These are phyloP conservation scores for Amaranthus palmeri DNA, from an alignment of 148 eudicot species.

Conservation along the genomic window DNA sequence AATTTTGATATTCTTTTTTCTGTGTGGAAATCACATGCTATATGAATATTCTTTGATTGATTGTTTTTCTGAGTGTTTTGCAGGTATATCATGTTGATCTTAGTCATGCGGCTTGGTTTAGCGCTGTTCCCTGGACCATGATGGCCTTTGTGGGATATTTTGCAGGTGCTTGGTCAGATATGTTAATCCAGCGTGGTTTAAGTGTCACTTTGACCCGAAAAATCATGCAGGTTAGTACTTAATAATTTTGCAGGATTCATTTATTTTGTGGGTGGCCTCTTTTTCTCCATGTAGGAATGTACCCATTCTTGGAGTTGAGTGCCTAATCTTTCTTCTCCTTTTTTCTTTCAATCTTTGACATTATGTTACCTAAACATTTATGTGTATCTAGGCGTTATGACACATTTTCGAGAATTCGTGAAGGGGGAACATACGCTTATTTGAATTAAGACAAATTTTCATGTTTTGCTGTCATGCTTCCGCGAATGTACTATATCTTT, in stretches of 20 bases:
- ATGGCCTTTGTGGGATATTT: conserved; percentile 86
- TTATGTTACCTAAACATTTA: not conserved
- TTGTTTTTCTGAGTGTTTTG: conserved; percentile 13
- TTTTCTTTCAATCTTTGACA: not conserved
- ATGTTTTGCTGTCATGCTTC: not conserved
- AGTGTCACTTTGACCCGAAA: conserved; percentile 78
- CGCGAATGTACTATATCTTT: not conserved
- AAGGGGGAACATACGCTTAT: not conserved
- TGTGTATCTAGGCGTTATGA: not conserved
- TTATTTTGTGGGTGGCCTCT: not conserved
- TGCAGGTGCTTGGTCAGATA: conserved; percentile 82
- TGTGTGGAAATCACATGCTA: not conserved
- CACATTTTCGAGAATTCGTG: not conserved
- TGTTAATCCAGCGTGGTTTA: conserved; percentile 60
- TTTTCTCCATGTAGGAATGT: not conserved
- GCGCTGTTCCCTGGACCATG: conserved; percentile 95
- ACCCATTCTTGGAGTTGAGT: not conserved
- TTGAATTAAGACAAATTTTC: not conserved
- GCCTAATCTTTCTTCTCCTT: not conserved
- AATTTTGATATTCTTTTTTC: not conserved
- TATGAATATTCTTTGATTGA: not conserved
- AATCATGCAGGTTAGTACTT: conserved; percentile 72
- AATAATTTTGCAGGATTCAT: not conserved
- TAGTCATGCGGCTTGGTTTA: conserved; percentile 95
- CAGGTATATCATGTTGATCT: conserved; percentile 88